Evolutionary conservation across 345 rosid genomes (phyloP).

Genomic region (Heritiera littoralis): DNA sequence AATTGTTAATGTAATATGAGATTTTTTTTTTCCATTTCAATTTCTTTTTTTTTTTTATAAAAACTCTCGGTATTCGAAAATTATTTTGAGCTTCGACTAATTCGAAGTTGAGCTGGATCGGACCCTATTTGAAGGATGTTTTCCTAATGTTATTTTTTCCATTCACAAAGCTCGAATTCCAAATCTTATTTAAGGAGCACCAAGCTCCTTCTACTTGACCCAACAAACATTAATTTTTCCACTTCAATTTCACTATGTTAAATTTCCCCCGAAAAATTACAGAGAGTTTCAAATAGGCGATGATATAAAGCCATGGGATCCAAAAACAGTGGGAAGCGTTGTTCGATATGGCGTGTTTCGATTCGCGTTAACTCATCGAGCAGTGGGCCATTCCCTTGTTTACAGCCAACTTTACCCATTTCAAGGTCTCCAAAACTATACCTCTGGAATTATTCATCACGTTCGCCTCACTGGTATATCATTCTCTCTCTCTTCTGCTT

Average conservation of each 20-base stretch:
- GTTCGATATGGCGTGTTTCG: constrained; percentile 53
- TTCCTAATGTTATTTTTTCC: too few relatives aligned
- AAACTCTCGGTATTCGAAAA: too few relatives aligned
- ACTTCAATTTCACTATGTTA: neutral
- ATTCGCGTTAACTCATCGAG: constrained; percentile 40
- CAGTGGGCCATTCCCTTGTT: constrained; percentile 63
- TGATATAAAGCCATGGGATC: constrained; percentile 60
- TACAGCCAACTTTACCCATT: constrained; percentile 86
- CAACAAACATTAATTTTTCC: too few relatives aligned
- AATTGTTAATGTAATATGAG: too few relatives aligned
- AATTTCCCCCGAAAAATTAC: neutral
- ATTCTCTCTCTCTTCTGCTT: neutral
- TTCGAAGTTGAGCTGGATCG: too few relatives aligned
- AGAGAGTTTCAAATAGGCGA: constrained; percentile 81
- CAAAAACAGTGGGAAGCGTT: constrained; percentile 54
- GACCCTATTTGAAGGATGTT: too few relatives aligned
- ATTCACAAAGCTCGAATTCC: too few relatives aligned
- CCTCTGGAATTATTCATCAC: constrained; percentile 94
- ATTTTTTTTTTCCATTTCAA: neutral
- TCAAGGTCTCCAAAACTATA: constrained; percentile 79
- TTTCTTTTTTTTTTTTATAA: too few relatives aligned
- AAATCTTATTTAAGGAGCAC: too few relatives aligned
- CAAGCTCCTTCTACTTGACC: too few relatives aligned
- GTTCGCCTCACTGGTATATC: constrained; percentile 73
- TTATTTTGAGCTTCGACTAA: too few relatives aligned